These are phyloP conservation scores for Ustilago hordei DNA, from an alignment of 1,284 basidiomycete genomes.

Conservation along the genomic window DNA sequence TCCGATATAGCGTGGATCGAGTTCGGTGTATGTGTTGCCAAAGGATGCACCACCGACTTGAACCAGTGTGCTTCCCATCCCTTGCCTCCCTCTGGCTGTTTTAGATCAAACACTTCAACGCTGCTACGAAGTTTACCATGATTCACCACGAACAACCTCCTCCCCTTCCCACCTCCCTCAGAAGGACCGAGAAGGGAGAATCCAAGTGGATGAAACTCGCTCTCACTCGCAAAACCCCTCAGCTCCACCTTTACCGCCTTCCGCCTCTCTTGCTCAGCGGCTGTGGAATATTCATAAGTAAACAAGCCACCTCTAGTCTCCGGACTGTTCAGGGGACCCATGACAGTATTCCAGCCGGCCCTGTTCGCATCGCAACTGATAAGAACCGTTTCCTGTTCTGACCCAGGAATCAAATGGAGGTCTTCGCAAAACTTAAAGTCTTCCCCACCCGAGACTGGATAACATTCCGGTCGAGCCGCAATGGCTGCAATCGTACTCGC, in stretches of 20 bases:
- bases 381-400: constrained; percentile 16
- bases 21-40: constrained; percentile 72
- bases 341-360: constrained; percentile 46
- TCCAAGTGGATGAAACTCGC: constrained; percentile 47
- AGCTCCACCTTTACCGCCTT: constrained; percentile 16
- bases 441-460: background rate
- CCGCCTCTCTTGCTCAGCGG: background rate
- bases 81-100: background rate
- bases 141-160: constrained; percentile 33
- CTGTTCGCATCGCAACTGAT: constrained; percentile 45
- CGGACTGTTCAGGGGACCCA: constrained; percentile 32
- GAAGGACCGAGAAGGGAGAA: constrained; percentile 1
- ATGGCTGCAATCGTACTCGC: background rate
- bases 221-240: constrained; percentile 15
- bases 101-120: constrained; percentile 39
- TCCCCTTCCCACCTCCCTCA: background rate
- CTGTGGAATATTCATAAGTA: constrained; percentile 21
- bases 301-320: constrained; percentile 28
- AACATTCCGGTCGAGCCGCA: background rate
- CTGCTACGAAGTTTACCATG: constrained; percentile 14
- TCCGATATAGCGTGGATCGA: constrained; percentile 76
- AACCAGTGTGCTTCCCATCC: constrained; percentile 28
- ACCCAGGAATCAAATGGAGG: constrained; percentile 20
- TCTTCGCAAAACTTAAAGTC: constrained; percentile 46
- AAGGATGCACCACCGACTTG: constrained; percentile 24